phyloP scores from a whole-genome alignment of 2,329 filamentous ascomycete species.

The Parastagonospora nodorum region DNA sequence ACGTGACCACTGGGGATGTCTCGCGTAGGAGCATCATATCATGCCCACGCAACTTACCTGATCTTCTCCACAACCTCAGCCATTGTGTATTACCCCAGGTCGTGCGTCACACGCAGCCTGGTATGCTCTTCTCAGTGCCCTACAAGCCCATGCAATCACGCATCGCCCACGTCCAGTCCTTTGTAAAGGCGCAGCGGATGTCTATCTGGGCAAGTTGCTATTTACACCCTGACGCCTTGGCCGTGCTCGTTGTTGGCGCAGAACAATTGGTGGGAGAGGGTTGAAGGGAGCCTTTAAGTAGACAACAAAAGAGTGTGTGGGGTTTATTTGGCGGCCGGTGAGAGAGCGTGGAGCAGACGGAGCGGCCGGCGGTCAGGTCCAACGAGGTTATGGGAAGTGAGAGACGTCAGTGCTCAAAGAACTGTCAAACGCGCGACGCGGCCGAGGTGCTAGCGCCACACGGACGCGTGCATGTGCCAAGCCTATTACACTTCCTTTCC shows the following conservation, averaged over 20 bases:
- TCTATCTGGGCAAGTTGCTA: constrained; percentile 14
- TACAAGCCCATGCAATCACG: constrained; percentile 9
- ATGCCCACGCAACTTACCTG: constrained; percentile 29
- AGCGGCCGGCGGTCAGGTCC: constrained; percentile 3
- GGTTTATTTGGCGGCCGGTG: neutral
- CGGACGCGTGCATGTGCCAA: constrained; percentile 20
- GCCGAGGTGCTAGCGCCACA: constrained; percentile 23
- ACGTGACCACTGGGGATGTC: constrained; percentile 15
- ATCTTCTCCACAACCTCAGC: constrained; percentile 42
- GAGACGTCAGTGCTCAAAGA: constrained; percentile 21
- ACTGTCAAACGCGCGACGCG: constrained; percentile 30
- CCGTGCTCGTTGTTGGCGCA: constrained; percentile 1
- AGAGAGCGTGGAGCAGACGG: constrained; percentile 5
- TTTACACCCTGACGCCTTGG: constrained; percentile 5
- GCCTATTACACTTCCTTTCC: constrained; percentile 26
- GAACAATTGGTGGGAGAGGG: neutral
- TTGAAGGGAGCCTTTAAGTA: neutral
- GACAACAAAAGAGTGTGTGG: constrained; percentile 2
- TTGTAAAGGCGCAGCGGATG: constrained; percentile 4
- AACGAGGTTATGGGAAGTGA: constrained; percentile 2
- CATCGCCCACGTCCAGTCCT: constrained; percentile 13
- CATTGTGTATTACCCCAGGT: constrained; percentile 25
- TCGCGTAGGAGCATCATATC: neutral
- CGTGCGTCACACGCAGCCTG: constrained; percentile 2
- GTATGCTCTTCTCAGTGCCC: constrained; percentile 3